Base-by-base conservation (phyloP, 768 basidiomycete genomes). In the Trametes elegans region DNA sequence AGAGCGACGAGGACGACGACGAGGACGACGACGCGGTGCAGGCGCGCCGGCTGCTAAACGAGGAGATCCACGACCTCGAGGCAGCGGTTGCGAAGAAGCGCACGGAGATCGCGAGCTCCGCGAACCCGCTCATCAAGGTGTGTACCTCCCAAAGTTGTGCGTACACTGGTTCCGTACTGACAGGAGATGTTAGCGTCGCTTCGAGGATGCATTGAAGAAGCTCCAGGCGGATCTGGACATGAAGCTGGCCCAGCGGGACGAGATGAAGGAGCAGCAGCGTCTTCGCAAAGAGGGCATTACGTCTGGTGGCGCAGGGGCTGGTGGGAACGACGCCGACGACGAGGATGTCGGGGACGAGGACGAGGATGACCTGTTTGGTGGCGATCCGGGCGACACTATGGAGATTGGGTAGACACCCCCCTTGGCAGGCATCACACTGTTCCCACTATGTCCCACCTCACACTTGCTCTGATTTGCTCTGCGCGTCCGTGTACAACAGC, bases 201-300 rank as follows among this genome's bases (percentile, higher is more conserved):
- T 96, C 71, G 92, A 95, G 68, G 94, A 96, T 67, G 88, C 90
- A 16, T 71, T 95, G 64, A 90, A 86, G 76, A 97, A 96, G 71
- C 77, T 97, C 43, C 81, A 85, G 10, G 81, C 84, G 31, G 93
- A 97, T 66, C 74, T 95, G 27, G 93, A 95, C 60, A 84, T 86
- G 80, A 95, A 94, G 67, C 73, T 79, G 9, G 79, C 79, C 0
- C 91, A 93, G 66, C 78, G 87, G 52, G 90, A 93, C 60, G 88
- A 88, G 62, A 72, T 93, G 68, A 84, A 83, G 63, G 90, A 92
- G 71, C 78, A 84, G 64, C 85, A 85, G 62, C 79, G 87, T 39
- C 70, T 84, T 66, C 78, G 79, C 68, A 88, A 88, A 63, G 88
- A 88, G 66, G 88, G 88, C 3, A 78, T 82, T 34, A 60, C 68